Percentiles rank a stretch among this genome's conserved stretches.
Evolutionary conservation across 345 rosid genomes (phyloP).

Genomic region (Brassica cretica): DNA sequence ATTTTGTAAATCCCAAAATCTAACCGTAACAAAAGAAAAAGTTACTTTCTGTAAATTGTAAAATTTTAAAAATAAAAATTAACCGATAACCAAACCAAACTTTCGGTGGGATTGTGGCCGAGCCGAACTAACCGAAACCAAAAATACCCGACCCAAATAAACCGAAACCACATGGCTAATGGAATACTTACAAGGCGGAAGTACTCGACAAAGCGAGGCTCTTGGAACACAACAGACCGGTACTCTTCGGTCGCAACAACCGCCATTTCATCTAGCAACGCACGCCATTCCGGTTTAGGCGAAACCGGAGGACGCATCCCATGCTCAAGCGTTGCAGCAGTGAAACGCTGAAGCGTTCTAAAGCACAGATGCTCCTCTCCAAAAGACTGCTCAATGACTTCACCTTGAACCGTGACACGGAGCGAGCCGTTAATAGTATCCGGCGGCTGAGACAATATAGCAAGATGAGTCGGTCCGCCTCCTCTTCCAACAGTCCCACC

Average conservation of each 20-base stretch:
- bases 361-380: constrained; percentile 97
- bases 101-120: too few relatives aligned
- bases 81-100: too few relatives aligned
- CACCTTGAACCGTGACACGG: constrained; percentile 96
- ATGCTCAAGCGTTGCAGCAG: constrained; percentile 96
- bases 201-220: constrained; percentile 95
- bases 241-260: constrained; percentile 84
- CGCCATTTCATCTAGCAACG: constrained; percentile 88
- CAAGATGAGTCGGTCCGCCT: constrained; percentile 99
- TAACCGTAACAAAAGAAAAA: too few relatives aligned
- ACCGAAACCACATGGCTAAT: too few relatives aligned
- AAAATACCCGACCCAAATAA: too few relatives aligned
- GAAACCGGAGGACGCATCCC: constrained; percentile 92
- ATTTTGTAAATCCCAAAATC: too few relatives aligned
- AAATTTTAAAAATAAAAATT: too few relatives aligned
- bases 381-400: constrained; percentile 94
- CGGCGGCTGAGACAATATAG: constrained; percentile 98
- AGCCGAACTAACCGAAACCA: too few relatives aligned
- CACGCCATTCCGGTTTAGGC: constrained; percentile 97
- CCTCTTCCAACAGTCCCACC: constrained; percentile 99
- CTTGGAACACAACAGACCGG: constrained; percentile 84
- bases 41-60: too few relatives aligned
- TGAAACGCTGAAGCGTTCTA: constrained; percentile 90
- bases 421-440: constrained; percentile 93
- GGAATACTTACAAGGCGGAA: constrained; percentile 79